Base-by-base conservation (phyloP, 2,329 filamentous ascomycete genomes). In the Xylariaceae sp. region DNA sequence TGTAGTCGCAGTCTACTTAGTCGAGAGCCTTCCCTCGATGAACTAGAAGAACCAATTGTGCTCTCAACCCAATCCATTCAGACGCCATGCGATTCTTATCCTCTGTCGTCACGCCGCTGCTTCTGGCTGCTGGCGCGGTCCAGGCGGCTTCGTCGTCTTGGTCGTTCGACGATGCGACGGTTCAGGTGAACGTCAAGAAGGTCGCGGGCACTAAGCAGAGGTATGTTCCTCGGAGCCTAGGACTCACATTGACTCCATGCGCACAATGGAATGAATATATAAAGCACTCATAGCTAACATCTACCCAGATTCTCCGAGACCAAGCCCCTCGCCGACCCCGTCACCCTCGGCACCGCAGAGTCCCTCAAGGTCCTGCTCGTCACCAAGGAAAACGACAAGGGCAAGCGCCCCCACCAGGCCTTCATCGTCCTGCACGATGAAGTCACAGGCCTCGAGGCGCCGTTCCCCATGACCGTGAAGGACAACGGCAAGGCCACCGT, bases 341-440 rank as follows among this genome's bases (percentile, higher is more conserved):
- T 97, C 48, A 74, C 80, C 9, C 79, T 97, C 63, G 84, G 85
- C 63, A 75, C 81, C 56, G 74, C 83, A 56, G 92, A 95, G 71
- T 85, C 86, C 48, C 79, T 97, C 71, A 96, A 94, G 78, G 78
- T 99, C 66, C 76, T 86, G 66, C 78, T 99, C 69, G 96, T 91
- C 39, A 83, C 90, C 7, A 88, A 88, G 72, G 90, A 96, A 70
- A 87, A 84, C 71, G 86, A 86, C 75, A 87, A 86, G 68, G 82
- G 84, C 51, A 93, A 92, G 80, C 86, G 89, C 66, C 91, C 94
- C 68, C 94, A 99, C 76, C 94, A 99, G 76, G 92, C 92, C 4
- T 97, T 97, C 78, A 81, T 99, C 56, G 81, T 94, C 13, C 76
- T 99, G 59, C 87, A 84, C 68, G 92, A 97, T 68, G 78, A 82